Evolutionary conservation across 345 rosid genomes (phyloP).

Genomic region (Eucalyptus microcorys): DNA sequence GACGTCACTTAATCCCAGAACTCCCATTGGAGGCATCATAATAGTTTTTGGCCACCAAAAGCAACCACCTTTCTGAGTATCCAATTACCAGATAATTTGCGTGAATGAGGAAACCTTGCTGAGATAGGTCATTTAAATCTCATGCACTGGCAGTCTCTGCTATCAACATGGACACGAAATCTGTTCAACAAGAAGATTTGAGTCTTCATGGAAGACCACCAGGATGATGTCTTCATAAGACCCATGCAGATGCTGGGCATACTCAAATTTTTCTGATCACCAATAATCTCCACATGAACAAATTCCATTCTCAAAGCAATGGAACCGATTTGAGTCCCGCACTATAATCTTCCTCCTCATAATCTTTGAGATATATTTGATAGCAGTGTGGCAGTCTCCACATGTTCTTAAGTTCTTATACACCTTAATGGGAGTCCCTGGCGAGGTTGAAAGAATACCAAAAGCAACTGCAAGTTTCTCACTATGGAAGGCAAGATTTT

Average conservation of each 20-base stretch:
- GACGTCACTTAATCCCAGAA: background rate
- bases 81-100: background rate
- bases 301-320: constrained; percentile 66
- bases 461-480: constrained; percentile 92
- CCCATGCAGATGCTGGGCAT: background rate
- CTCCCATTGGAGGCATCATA: background rate
- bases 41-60: background rate
- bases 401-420: constrained; percentile 86
- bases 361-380: constrained; percentile 79
- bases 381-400: constrained; percentile 79
- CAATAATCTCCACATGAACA: constrained; percentile 89
- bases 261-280: constrained; percentile 14
- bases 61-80: background rate
- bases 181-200: background rate
- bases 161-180: background rate
- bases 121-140: background rate
- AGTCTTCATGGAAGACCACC: background rate
- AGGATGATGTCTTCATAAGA: background rate
- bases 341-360: constrained; percentile 55
- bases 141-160: background rate
- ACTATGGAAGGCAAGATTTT: constrained; percentile 70
- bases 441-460: constrained; percentile 56
- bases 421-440: constrained; percentile 61
- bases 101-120: background rate
- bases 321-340: constrained; percentile 76